phyloP scores from a whole-genome alignment of 1,284 basidiomycete genomes.

The Polyporus tsugae region DNA sequence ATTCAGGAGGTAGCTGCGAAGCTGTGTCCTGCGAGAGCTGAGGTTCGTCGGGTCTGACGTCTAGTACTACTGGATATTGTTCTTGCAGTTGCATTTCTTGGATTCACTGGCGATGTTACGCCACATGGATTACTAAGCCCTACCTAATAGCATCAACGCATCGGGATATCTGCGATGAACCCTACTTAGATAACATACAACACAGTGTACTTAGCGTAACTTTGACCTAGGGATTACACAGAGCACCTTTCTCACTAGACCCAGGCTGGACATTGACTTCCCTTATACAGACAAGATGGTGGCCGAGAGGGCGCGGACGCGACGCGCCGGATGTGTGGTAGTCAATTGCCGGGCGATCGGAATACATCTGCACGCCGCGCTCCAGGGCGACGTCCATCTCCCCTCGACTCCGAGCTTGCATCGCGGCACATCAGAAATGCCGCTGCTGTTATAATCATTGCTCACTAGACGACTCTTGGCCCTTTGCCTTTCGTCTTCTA shows the following conservation, averaged over 20 bases:
- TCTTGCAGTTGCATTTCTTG: not conserved
- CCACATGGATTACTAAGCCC: too few species aligned
- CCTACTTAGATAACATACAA: too few species aligned
- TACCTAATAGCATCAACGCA: too few species aligned
- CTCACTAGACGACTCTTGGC: not conserved
- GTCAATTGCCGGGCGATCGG: conserved; percentile 29
- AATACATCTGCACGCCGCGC: conserved; percentile 18
- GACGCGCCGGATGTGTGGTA: conserved; percentile 28
- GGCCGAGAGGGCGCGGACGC: not conserved
- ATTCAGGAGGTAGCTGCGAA: conserved; percentile 69
- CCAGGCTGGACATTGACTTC: too few species aligned
- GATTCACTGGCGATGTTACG: not conserved
- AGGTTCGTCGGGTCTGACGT: not conserved
- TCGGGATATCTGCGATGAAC: too few species aligned
- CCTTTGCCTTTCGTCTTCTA: not conserved
- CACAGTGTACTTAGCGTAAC: not conserved
- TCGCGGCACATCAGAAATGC: not conserved
- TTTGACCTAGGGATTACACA: too few species aligned
- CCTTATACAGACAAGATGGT: too few species aligned
- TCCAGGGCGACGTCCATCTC: not conserved
- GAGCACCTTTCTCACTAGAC: too few species aligned
- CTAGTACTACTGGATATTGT: not conserved
- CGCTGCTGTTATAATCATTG: conserved; percentile 1
- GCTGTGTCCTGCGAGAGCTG: conserved; percentile 45
- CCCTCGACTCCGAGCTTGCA: not conserved